Evolutionary conservation across 345 rosid species (phyloP), one percentile per base, ranked within the genome.

Genomic region (Laguncularia racemosa): DNA sequence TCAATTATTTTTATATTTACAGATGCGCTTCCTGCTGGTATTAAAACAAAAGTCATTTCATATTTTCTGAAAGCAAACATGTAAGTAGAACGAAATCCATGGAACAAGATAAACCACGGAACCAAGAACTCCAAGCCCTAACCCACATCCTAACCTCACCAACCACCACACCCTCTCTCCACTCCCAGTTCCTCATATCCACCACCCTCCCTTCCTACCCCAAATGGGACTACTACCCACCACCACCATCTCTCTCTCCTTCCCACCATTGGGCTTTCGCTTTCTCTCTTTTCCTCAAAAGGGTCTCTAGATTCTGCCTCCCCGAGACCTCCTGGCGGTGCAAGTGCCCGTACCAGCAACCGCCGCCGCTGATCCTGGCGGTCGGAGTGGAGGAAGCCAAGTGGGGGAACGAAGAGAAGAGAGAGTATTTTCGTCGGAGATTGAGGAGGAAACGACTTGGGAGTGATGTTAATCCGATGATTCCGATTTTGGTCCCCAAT

Each of bases 281-380:
- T 84, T 15, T 81, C 66, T 76, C 81, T 52, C 79, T 79, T 21
- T 81, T 79, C 76, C 67, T 77, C 62, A 73, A 65, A 76, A 73
- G 86, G 76, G 77, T 63, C 21, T 64, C 83, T 1, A 67, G 76
- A 56, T 66, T 84, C 1, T 88, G 88, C 33, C 65, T 67, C n/a
- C 76, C 84, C 16, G 59, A 67, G 61, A 81, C 91, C 12, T 84
- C 96, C 0, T 81, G 92, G 95, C 70, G 95, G 60, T 76, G 77
- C 53, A 85, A 84, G 62, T 82, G 96, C 65, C 98, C 92, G 2
- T 91, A 76, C 79, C 78, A 68, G 21, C 90, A 81, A 72, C 96
- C 98, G 0, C 90, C 88, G 46, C 77, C 96, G 18, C 16, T 76
- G 73, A 44, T 82, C 18, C 82, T 85, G 13, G 91, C 95, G 0